Evolutionary conservation across 1,284 basidiomycete genomes (phyloP).

Genomic region (Fereydounia khargensis): DNA sequence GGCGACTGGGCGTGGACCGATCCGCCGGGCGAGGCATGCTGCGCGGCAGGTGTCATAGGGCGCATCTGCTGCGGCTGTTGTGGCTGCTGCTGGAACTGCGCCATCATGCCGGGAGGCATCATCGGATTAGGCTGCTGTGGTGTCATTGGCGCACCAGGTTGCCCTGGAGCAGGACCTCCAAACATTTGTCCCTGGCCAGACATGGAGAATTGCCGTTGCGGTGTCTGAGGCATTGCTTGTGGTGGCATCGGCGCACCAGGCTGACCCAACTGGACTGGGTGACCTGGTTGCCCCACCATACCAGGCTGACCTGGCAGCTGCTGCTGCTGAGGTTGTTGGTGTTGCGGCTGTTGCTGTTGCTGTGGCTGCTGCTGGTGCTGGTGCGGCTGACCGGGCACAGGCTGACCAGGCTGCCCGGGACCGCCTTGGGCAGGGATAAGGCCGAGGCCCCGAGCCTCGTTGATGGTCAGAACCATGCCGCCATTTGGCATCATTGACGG

Average conservation of each 20-base stretch:
- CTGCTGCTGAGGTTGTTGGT: conserved; percentile 9
- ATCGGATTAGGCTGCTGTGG: conserved; percentile 21
- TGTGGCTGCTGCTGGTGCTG: conserved; percentile 13
- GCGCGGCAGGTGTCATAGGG: conserved; percentile 18
- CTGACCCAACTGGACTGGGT: conserved; percentile 8
- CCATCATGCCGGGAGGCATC: background rate
- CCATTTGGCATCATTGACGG: conserved; percentile 30
- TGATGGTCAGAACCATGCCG: conserved; percentile 46
- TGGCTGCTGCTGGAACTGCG: background rate
- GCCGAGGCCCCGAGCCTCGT: conserved; percentile 45
- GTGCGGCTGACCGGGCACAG: background rate
- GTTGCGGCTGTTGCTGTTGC: conserved; percentile 7
- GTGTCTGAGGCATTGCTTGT: too few species aligned
- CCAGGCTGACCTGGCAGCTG: conserved; percentile 7
- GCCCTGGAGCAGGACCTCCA: too few species aligned
- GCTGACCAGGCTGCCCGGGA: conserved; percentile 7
- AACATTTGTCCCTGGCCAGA: too few species aligned
- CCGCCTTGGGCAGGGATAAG: conserved; percentile 23
- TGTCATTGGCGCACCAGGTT: too few species aligned
- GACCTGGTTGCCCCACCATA: background rate
- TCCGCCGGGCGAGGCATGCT: conserved; percentile 18
- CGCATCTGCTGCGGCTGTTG: conserved; percentile 25
- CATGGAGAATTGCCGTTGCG: too few species aligned
- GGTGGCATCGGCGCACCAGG: conserved; percentile 12
- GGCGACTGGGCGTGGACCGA: conserved; percentile 34